Conservation (phyloP, 192 early-diverging fungal genomes). For the Entomortierella chlamydospora region DNA sequence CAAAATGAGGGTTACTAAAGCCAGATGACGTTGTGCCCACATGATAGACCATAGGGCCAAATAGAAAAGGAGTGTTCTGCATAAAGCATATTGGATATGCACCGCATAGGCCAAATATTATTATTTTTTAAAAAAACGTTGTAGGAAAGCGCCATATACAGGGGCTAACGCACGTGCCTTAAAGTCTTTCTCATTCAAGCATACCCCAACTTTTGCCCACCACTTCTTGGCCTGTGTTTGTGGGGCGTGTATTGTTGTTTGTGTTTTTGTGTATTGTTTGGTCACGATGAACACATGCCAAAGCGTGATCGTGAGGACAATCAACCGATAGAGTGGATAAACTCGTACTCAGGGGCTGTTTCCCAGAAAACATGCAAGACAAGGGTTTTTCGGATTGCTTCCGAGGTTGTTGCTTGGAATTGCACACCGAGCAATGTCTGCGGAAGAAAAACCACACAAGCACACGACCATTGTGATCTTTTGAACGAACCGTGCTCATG, state of each 20-base stretch:
- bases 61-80: neutral
- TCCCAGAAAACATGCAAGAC: too few species aligned
- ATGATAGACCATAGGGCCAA: slow-evolving; percentile 1
- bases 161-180: neutral
- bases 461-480: neutral
- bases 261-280: neutral
- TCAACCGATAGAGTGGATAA: neutral
- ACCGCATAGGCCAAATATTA: neutral
- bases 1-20: neutral
- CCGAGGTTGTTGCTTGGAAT: too few species aligned
- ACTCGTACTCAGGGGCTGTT: neutral
- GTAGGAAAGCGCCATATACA: neutral
- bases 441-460: slow-evolving; percentile 10
- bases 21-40: neutral
- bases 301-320: slow-evolving; percentile 11
- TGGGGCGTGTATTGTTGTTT: neutral
- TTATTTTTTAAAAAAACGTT: too few species aligned
- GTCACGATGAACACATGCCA: slow-evolving; percentile 27
- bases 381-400: too few species aligned
- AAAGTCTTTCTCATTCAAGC: neutral
- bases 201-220: neutral
- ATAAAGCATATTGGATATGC: neutral
- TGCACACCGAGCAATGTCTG: too few species aligned
- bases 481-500: neutral
- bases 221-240: neutral